phyloP scores from a whole-genome alignment of 202 grass and related monocot genomes.

The Dendrocalamus latiflorus region DNA sequence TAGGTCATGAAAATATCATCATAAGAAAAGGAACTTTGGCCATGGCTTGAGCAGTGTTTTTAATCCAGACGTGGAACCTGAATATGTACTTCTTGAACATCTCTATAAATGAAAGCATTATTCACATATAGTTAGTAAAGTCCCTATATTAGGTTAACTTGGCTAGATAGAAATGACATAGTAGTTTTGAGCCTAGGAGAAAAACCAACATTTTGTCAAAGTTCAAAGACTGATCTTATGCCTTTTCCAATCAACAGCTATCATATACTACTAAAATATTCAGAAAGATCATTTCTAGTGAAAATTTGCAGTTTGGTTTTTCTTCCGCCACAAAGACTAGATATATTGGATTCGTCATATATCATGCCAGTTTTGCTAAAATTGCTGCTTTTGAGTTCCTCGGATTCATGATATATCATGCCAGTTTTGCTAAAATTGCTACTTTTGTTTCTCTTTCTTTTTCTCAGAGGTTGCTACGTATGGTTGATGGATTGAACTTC shows the following conservation, averaged over 20 bases:
- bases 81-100: not conserved
- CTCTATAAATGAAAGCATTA: not conserved
- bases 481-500: constrained; percentile 92
- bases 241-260: not conserved
- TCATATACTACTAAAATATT: not conserved
- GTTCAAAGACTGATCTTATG: not conserved
- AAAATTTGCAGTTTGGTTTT: not conserved
- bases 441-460: not conserved
- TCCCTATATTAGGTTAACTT: not conserved
- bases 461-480: constrained; percentile 69
- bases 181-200: not conserved
- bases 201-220: not conserved
- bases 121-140: not conserved
- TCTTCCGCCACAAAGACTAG: not conserved
- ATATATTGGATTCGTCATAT: no score
- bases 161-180: not conserved
- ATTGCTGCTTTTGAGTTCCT: no score
- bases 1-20: not conserved
- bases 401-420: not conserved
- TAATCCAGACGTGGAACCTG: not conserved
- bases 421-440: not conserved
- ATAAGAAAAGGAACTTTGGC: not conserved
- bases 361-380: no score
- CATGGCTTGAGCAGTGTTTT: not conserved
- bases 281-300: not conserved